Conservation (phyloP, 257 asterid genomes). For the Jacaranda mimosifolia region DNA sequence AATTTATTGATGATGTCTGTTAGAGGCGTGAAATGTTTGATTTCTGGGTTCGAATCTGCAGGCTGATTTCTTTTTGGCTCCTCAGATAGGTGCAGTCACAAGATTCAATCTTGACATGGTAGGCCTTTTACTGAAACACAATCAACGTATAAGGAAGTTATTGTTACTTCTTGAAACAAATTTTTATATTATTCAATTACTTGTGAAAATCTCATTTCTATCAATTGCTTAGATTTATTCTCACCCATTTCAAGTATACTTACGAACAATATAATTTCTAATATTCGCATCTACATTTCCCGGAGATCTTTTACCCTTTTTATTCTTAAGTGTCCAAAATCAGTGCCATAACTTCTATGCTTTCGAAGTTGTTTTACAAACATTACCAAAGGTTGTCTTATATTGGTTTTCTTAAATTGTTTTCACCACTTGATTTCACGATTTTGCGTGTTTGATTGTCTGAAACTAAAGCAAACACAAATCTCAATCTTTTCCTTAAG, state of each 20-base stretch:
- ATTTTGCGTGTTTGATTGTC: not conserved
- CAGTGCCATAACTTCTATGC: not conserved
- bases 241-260: not conserved
- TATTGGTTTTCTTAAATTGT: not conserved
- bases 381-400: not conserved
- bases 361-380: not conserved
- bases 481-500: not conserved
- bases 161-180: slow-evolving; percentile 21
- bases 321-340: not conserved
- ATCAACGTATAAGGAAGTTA: not conserved
- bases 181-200: not conserved
- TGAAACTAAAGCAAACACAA: not conserved
- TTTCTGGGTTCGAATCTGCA: slow-evolving; percentile 41
- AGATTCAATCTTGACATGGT: slow-evolving; percentile 68
- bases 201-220: not conserved
- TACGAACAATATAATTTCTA: not conserved
- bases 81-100: slow-evolving; percentile 69
- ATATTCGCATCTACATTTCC: not conserved
- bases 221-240: not conserved
- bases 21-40: slow-evolving; percentile 4
- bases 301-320: not conserved
- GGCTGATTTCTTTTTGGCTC: slow-evolving; percentile 86
- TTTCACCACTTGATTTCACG: not conserved
- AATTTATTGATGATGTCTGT: not conserved
- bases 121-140: not conserved